Evolutionary conservation across 805 yeast species (phyloP), one percentile per base, ranked within the genome.

Genomic region (Scheffersomyces stipitis): DNA sequence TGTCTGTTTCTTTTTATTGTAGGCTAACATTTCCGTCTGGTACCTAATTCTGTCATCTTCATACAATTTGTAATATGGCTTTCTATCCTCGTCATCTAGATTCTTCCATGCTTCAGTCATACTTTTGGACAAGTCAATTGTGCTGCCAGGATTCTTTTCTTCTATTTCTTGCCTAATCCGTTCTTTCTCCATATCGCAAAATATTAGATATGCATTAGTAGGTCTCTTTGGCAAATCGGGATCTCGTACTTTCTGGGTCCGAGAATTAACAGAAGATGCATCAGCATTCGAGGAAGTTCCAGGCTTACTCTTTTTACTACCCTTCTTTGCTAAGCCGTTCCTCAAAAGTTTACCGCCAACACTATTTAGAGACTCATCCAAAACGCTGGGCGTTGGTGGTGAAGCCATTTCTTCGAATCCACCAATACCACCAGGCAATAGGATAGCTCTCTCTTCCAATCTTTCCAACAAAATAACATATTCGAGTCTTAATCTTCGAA

Each of bases 161-260:
- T 78, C 84, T 35, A 80, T 68, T 42, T 75, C 78, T 34, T 74
- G 71, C 43, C 77, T 79, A 26, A 87, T 74, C 33, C 75, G 69
- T 31, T 86, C 96, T 60, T 86, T 86, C 53, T 87, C 95, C 64
- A 76, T 65, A 41, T 90, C 97, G 62, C 96, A 90, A 54, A 84
- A 89, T 18, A 87, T 76, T 44, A 87, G 69, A 53, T 89, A 90
- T 4, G 96, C 96, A 59, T 89, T 90, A 3, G 93, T 83, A 4
- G 96, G 96, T 51, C 95, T 73, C 50, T 85, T 87, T 15, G 96
- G 97, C 51, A 83, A 73, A 48, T 80, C 81, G 7, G 96, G 96
- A 58, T 89, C 95, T 50, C 89, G 77, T 7, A 73, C 69, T 34
- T 69, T 69, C 31, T 48, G 66, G 48, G 37, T 52, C 34, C 33